Percentiles rank a stretch among this genome's conserved stretches.
Conservation (phyloP, 2,329 filamentous ascomycete genomes). For the Epichloe festucae region DNA sequence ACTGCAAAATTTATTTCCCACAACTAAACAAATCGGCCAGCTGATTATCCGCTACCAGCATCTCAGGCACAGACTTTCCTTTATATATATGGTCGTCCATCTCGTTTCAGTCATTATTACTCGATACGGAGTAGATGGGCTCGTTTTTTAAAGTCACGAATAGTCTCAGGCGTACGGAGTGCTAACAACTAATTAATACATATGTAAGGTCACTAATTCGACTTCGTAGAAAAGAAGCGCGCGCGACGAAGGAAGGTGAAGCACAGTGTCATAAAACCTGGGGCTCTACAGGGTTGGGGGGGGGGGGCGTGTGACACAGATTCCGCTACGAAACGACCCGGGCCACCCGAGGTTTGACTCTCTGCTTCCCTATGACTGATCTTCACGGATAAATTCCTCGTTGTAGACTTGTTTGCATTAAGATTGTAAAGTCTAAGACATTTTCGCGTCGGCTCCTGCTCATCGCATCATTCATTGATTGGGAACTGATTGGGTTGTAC, state of each 20-base stretch:
- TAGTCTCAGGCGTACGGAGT: not conserved
- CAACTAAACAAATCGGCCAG: too few species aligned
- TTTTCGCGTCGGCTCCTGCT: not conserved
- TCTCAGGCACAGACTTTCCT: too few species aligned
- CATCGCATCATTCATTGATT: not conserved
- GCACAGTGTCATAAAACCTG: not conserved
- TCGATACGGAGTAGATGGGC: not conserved
- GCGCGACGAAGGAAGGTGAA: not conserved
- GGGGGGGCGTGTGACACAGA: not conserved
- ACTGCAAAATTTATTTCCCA: not conserved
- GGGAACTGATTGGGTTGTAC: not conserved
- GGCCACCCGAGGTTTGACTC: not conserved
- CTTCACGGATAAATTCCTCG: conserved; percentile 2
- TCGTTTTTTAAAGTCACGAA: not conserved
- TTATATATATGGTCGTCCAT: too few species aligned
- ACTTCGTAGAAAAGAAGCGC: not conserved
- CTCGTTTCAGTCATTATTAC: too few species aligned
- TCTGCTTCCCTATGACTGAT: not conserved
- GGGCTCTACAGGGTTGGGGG: not conserved
- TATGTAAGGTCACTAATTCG: too few species aligned
- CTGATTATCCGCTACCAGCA: too few species aligned
- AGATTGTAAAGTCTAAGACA: conserved; percentile 10
- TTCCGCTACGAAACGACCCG: not conserved
- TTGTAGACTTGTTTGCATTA: conserved; percentile 9
- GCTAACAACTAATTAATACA: not conserved